Evolutionary conservation across 2,329 filamentous ascomycete genomes (phyloP), one percentile per base, ranked within the genome.

Genomic region (Ilyonectria sp.): DNA sequence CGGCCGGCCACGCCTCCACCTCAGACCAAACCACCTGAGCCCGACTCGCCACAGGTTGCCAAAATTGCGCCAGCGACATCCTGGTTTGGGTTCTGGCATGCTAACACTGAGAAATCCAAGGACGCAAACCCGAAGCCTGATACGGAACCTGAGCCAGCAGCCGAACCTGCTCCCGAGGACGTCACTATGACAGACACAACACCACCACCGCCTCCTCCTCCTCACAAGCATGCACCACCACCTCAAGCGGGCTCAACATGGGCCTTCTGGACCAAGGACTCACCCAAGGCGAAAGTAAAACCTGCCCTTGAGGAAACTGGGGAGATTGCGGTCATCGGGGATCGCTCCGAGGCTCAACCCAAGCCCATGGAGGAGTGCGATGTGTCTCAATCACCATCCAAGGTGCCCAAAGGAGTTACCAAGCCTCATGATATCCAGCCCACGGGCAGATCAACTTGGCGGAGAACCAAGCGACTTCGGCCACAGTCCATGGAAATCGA

Each of bases 221-320:
- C 77, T 15, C 75, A 78, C 62, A 77, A 73, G 35, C 68, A 80
- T 62, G 74, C 76, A 9, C 74, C 81, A 2, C 75, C 80, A n/a
- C 85, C 85, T 6, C 82, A 86, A 17, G 83, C 85, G 19, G 88
- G 88, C 13, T 92, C 92, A 0, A 93, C 91, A 0, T 95, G 93
- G 93, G 93, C 91, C 0, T 95, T 95, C 71, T 95, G 93, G 93
- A 94, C 91, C 15, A 88, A 86, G 52, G 90, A 91, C 71, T 79
- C 84, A 2, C 77, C 82, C 8, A 82, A 80, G 46, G 71, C 79
- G 10, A 74, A 74, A 4, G 77, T 74, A 1, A 82, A 81, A 55
- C 61, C 75, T 11, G 37, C 76, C 2, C 63, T 68, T 2, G 82
- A 76, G 40, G 87, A 85, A 74, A 76, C 78, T 71, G 89, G 84